Conservation (phyloP, 257 asterid genomes). For the Solanum tarapatanum region DNA sequence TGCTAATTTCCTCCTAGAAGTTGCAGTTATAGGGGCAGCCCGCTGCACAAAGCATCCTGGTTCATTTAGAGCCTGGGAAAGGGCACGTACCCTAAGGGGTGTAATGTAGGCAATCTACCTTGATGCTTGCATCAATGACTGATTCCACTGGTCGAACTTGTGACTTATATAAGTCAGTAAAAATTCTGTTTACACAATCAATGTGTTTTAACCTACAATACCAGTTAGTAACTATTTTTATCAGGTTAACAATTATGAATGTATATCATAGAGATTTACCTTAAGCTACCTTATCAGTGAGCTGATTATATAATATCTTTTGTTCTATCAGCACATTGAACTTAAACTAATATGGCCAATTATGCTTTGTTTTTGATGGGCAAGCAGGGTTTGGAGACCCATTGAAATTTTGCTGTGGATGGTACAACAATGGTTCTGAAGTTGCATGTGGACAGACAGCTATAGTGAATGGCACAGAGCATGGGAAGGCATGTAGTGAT, state of each 20-base stretch:
- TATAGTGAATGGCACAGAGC: slow-evolving; percentile 18
- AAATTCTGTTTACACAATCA: not conserved
- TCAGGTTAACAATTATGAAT: not conserved
- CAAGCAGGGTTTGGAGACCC: slow-evolving; percentile 22
- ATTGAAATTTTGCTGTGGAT: slow-evolving; percentile 14
- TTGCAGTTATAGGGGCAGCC: not conserved
- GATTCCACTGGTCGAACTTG: not conserved
- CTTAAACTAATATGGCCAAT: not conserved
- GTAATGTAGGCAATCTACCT: not conserved
- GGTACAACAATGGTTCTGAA: slow-evolving; percentile 4
- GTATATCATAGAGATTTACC: not conserved
- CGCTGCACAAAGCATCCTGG: not conserved
- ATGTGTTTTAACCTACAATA: not conserved
- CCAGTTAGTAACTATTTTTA: not conserved
- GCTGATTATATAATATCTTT: not conserved
- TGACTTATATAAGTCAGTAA: not conserved
- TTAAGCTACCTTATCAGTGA: not conserved
- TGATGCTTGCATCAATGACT: not conserved
- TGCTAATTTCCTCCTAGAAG: not conserved
- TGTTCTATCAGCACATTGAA: not conserved
- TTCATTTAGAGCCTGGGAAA: not conserved
- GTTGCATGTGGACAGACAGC: slow-evolving; percentile 25
- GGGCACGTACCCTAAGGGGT: not conserved
- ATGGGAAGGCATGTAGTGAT: slow-evolving; percentile 19
- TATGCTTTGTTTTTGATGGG: not conserved